Percentiles rank a stretch among this genome's conserved stretches.
phyloP scores from a whole-genome alignment of 352 stramenopile genomes.

The Pythium insidiosum region DNA sequence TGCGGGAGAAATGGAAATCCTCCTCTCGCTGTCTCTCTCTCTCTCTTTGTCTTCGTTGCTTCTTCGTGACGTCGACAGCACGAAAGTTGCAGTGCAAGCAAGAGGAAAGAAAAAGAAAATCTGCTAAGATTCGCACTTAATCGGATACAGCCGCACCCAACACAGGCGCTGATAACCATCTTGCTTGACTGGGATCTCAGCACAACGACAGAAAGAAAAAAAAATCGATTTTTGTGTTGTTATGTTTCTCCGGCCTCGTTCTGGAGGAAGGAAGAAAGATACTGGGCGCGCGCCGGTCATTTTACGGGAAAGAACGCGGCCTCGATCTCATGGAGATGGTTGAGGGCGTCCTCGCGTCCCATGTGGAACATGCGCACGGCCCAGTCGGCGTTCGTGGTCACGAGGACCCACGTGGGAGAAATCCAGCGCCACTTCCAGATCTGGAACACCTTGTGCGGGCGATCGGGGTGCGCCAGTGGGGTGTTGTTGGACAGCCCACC shows the following conservation, averaged over 20 bases:
- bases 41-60: conserved; percentile 2
- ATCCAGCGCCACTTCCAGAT: conserved; percentile 83
- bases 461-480: conserved; percentile 41
- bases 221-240: no score
- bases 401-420: conserved; percentile 61
- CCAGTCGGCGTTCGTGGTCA: conserved; percentile 72
- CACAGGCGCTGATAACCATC: no score
- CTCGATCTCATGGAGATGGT: conserved; percentile 64
- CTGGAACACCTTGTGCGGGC: conserved; percentile 69
- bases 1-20: conserved; percentile 13
- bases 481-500: conserved; percentile 67
- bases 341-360: conserved; percentile 61
- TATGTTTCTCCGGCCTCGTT: no score
- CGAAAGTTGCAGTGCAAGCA: no score
- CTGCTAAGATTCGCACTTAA: no score
- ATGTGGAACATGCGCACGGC: conserved; percentile 67
- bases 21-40: not conserved
- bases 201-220: no score
- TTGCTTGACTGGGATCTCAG: no score
- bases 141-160: no score
- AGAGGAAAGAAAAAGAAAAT: no score
- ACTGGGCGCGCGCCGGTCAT: no score
- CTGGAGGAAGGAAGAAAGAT: no score
- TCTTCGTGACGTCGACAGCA: no score
- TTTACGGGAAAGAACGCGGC: conserved; percentile 28